phyloP scores from a whole-genome alignment of 176 grass and related monocot species.

The Tillandsia leiboldiana region DNA sequence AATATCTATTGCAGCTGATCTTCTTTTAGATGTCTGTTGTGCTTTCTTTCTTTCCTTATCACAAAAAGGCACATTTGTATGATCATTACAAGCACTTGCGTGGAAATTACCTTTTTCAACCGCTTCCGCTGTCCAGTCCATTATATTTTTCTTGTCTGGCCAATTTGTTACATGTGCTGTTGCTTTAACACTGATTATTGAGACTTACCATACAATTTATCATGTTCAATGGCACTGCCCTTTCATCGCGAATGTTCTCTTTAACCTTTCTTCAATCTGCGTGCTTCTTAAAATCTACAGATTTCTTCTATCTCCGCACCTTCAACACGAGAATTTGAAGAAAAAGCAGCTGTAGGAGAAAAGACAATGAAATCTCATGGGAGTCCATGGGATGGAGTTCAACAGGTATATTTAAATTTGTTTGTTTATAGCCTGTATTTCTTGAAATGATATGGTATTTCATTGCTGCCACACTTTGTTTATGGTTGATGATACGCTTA shows the following conservation, averaged over 20 bases:
- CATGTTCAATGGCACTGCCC: not conserved
- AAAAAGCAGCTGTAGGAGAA: not conserved
- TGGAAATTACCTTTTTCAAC: no score
- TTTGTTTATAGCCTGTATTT: slow-evolving; percentile 8
- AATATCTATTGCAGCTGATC: not conserved
- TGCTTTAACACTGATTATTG: not conserved
- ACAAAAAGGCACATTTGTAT: no score
- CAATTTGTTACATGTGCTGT: not conserved
- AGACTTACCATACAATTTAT: not conserved
- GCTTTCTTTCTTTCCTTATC: not conserved
- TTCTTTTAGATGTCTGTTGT: not conserved
- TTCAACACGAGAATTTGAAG: slow-evolving; percentile 11
- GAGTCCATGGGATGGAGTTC: slow-evolving; percentile 13
- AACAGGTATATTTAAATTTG: slow-evolving; percentile 7
- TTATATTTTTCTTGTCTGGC: not conserved
- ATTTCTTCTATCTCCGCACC: slow-evolving; percentile 1
- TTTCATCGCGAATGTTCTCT: not conserved
- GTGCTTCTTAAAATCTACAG: slow-evolving; percentile 1
- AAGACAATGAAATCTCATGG: slow-evolving; percentile 8
- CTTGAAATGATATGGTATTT: not conserved
- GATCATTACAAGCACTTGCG: no score
- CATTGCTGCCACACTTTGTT: not conserved
- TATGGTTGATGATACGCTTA: not conserved
- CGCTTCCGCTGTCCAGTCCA: no score
- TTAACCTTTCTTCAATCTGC: not conserved